Conservation (phyloP, 371 early-diverging fungal species). For the Rhizomucor miehei region DNA sequence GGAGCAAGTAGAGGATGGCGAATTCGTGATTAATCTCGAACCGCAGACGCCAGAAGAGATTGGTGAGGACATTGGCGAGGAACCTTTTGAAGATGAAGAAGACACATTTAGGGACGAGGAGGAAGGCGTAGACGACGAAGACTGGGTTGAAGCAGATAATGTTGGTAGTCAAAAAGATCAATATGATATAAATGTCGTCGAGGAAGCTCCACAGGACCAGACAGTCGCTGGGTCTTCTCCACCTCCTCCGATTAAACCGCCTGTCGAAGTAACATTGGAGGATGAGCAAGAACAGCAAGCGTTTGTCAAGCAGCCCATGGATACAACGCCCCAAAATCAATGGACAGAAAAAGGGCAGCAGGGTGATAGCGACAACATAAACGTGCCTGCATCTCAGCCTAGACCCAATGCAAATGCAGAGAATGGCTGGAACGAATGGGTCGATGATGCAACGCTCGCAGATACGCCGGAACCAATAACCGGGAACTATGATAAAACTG, state of each 20-base stretch:
- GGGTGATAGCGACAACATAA: not conserved
- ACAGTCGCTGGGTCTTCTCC: no score
- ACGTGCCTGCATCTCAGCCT: not conserved
- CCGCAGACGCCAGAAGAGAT: slow-evolving; percentile 1
- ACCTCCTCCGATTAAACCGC: no score
- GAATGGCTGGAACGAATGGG: slow-evolving; percentile 1
- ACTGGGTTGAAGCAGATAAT: no score
- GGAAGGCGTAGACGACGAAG: not conserved
- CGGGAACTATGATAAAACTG: no score
- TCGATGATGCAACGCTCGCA: not conserved
- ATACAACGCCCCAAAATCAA: not conserved
- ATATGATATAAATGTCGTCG: no score
- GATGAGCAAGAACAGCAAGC: slow-evolving; percentile 1
- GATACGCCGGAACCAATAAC: no score
- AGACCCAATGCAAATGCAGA: not conserved
- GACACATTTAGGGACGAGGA: slow-evolving; percentile 1
- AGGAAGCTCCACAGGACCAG: no score
- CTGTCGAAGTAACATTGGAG: not conserved
- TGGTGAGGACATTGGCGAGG: slow-evolving; percentile 1
- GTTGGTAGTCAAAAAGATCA: no score
- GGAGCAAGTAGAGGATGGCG: not conserved
- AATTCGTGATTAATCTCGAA: not conserved
- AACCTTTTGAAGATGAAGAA: not conserved
- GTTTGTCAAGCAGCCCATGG: not conserved
- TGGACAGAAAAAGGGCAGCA: not conserved